Conservation (phyloP, 169 alveolate genomes). For the Neospora caninum region DNA sequence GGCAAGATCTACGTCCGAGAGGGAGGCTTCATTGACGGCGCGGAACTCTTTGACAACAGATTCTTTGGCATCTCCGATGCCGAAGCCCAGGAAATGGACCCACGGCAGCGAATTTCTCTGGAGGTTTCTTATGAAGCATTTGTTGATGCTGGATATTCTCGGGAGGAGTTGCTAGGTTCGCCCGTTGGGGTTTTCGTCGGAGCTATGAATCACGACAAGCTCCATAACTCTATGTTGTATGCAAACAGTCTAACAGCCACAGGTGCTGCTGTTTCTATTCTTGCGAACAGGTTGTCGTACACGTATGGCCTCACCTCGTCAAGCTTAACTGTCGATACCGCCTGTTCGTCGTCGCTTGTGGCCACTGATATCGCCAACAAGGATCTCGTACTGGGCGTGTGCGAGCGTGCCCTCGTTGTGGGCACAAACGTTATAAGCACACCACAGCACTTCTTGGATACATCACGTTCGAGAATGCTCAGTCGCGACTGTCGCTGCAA, state of each 20-base stretch:
- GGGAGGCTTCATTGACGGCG: conserved; percentile 60
- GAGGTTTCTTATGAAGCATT: conserved; percentile 71
- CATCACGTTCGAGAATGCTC: conserved; percentile 73
- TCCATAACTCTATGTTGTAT: conserved; percentile 29
- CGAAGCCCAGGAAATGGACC: conserved; percentile 72
- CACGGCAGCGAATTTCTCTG: conserved; percentile 71
- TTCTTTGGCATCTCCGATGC: conserved; percentile 72
- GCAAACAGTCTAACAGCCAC: conserved; percentile 43
- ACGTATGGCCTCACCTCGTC: conserved; percentile 67
- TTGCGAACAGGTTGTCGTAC: conserved; percentile 71
- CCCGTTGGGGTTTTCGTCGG: conserved; percentile 56
- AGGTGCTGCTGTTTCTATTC: conserved; percentile 58
- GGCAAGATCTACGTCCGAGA: conserved; percentile 72
- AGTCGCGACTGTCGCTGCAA: conserved; percentile 72
- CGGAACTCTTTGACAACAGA: conserved; percentile 69
- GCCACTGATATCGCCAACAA: conserved; percentile 58
- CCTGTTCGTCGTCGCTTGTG: conserved; percentile 72
- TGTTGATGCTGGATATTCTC: conserved; percentile 38
- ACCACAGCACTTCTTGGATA: conserved; percentile 58
- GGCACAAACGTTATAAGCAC: conserved; percentile 70
- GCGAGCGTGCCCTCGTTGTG: conserved; percentile 68
- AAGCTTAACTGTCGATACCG: conserved; percentile 70
- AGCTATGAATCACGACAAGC: conserved; percentile 67
- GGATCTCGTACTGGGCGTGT: background rate
- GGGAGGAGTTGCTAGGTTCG: conserved; percentile 37